Conservation (phyloP, 495 filamentous ascomycete genomes). For the Neurospora terricola region DNA sequence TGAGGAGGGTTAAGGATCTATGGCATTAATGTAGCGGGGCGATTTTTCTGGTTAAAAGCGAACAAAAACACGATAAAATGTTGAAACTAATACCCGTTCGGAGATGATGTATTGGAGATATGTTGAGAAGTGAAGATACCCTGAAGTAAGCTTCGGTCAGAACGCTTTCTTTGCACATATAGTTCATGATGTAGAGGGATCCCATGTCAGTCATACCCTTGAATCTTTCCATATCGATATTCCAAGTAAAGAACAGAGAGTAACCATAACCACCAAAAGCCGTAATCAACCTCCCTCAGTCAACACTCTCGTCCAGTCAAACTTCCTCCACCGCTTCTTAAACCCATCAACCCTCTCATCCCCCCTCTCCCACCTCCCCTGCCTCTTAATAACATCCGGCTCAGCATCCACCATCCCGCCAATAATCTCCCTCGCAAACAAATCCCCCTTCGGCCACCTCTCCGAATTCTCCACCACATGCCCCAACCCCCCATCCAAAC, state of each 20-base stretch:
- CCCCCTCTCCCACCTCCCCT: constrained; percentile 76
- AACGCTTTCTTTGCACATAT: background rate
- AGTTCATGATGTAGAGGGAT: background rate
- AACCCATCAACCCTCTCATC: constrained; percentile 71
- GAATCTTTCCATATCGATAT: background rate
- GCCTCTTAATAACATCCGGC: constrained; percentile 76
- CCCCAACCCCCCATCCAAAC: constrained; percentile 81
- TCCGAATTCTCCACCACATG: constrained; percentile 85
- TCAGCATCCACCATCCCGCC: constrained; percentile 87
- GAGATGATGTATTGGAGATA: too few species aligned
- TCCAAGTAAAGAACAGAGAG: background rate
- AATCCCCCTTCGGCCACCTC: constrained; percentile 83
- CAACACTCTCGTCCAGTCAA: constrained; percentile 89
- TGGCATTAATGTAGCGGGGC: background rate
- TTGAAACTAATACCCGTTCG: background rate
- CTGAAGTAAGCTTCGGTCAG: background rate
- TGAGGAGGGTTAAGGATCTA: constrained; percentile 52
- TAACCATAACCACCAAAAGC: background rate
- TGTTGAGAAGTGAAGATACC: background rate
- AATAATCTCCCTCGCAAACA: constrained; percentile 86
- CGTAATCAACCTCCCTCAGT: constrained; percentile 20
- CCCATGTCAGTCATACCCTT: background rate
- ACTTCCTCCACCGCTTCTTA: constrained; percentile 78
- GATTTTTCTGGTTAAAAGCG: background rate
- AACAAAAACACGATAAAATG: background rate